Percentiles rank a stretch among this genome's conserved stretches.
These are phyloP conservation scores for Circinella umbellata DNA, from an alignment of 371 early-diverging fungal genomes.

Conservation along the genomic window DNA sequence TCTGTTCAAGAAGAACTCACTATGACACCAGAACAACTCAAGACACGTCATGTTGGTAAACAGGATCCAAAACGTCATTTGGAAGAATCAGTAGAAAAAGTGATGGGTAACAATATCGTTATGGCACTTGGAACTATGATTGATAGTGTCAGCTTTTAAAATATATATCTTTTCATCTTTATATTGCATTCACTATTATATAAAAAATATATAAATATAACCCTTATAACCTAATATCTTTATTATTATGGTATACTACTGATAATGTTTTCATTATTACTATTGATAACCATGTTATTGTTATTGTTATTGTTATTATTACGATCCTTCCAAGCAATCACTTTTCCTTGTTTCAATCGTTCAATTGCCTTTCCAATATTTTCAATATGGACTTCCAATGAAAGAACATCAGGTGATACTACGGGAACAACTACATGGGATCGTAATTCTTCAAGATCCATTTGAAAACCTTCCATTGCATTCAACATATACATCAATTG, in stretches of 20 bases:
- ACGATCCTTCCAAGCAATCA: conserved; percentile 34
- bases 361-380: conserved; percentile 52
- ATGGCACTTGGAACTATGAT: conserved; percentile 93
- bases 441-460: conserved; percentile 55
- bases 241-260: too few relatives aligned
- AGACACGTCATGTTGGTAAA: conserved; percentile 97
- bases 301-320: background rate
- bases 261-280: too few relatives aligned
- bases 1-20: conserved; percentile 94
- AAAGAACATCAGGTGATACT: conserved; percentile 39
- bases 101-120: conserved; percentile 95
- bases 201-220: too few relatives aligned
- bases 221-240: too few relatives aligned
- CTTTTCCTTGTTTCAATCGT: conserved; percentile 44
- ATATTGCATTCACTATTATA: background rate
- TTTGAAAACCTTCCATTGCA: conserved; percentile 50
- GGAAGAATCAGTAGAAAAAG: conserved; percentile 86
- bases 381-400: conserved; percentile 53
- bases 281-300: background rate
- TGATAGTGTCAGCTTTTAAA: conserved; percentile 78
- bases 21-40: conserved; percentile 93
- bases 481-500: conserved; percentile 43
- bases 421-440: conserved; percentile 48
- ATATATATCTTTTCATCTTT: background rate
- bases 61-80: conserved; percentile 98